phyloP scores from a whole-genome alignment of 108 stramenopile species.

The Discostella pseudostelligera region DNA sequence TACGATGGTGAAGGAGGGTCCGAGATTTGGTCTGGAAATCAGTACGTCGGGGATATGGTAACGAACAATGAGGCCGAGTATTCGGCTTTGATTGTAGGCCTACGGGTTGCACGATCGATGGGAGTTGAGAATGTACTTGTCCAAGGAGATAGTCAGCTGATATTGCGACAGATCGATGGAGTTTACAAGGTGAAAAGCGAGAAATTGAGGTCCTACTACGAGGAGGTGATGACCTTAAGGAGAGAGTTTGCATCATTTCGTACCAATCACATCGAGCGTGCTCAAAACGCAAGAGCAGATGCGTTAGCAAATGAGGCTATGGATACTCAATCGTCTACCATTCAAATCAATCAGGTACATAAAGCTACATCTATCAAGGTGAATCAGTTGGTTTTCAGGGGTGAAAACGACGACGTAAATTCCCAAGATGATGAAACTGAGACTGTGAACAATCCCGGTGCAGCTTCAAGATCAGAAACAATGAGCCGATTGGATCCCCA shows the following conservation, averaged over 20 bases:
- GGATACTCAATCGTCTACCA: conserved; percentile 43
- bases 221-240: conserved; percentile 35
- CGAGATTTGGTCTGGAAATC: conserved; percentile 65
- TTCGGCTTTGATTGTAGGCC: conserved; percentile 55
- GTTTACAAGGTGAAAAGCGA: conserved; percentile 54
- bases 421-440: no score
- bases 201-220: conserved; percentile 42
- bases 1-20: conserved; percentile 53
- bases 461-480: no score
- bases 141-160: conserved; percentile 74
- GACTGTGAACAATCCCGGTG: no score
- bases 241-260: conserved; percentile 55
- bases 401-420: no score
- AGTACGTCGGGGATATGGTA: conserved; percentile 51
- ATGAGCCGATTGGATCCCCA: no score
- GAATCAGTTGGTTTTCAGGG: no score
- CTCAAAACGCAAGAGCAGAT: conserved; percentile 76
- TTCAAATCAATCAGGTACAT: no score
- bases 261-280: conserved; percentile 62
- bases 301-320: conserved; percentile 82
- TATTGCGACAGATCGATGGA: conserved; percentile 70
- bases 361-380: no score
- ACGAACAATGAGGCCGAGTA: conserved; percentile 90
- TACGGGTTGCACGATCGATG: conserved; percentile 62
- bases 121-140: conserved; percentile 59